Evolutionary conservation across 1,139 yeast genomes (phyloP).

Genomic region (Suhomyces bokatorum): DNA sequence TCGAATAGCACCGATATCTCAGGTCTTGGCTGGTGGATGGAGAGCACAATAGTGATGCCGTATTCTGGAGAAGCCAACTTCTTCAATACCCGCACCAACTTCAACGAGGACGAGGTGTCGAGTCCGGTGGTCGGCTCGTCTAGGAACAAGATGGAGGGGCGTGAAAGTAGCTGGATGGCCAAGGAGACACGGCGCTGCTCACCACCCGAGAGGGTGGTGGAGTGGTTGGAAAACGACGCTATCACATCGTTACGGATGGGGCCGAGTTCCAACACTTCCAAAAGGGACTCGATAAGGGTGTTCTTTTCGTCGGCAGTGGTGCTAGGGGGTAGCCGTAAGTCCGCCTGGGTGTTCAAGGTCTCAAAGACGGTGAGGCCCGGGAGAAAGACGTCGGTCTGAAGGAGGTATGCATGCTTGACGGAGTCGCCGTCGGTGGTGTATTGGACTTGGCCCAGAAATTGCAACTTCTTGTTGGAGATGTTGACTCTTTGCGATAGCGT

Average conservation of each 20-base stretch:
- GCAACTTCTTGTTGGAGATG: conserved; percentile 30
- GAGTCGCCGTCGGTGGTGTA: conserved; percentile 15
- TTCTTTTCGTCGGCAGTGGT: conserved; percentile 43
- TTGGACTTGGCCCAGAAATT: conserved; percentile 33
- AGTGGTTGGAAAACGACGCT: conserved; percentile 44
- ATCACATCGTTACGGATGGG: conserved; percentile 62
- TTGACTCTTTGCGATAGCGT: conserved; percentile 64
- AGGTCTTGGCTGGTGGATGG: conserved; percentile 84
- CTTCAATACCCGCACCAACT: conserved; percentile 63
- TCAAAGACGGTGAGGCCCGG: conserved; percentile 74
- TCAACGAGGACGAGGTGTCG: conserved; percentile 74
- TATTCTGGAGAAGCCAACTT: conserved; percentile 47
- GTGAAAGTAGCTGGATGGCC: conserved; percentile 74
- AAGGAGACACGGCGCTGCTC: conserved; percentile 77
- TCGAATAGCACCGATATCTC: conserved; percentile 72
- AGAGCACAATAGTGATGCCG: conserved; percentile 72
- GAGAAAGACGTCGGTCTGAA: conserved; percentile 73
- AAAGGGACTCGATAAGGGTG: conserved; percentile 56
- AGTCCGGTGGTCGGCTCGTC: conserved; percentile 92
- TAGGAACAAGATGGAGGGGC: conserved; percentile 73
- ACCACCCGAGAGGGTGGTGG: conserved; percentile 73
- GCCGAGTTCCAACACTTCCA: conserved; percentile 59
- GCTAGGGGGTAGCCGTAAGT: conserved; percentile 53
- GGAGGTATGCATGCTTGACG: conserved; percentile 61
- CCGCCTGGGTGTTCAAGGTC: conserved; percentile 69